Conservation (phyloP, 257 asterid species). For the Oldenlandia corymbosa region DNA sequence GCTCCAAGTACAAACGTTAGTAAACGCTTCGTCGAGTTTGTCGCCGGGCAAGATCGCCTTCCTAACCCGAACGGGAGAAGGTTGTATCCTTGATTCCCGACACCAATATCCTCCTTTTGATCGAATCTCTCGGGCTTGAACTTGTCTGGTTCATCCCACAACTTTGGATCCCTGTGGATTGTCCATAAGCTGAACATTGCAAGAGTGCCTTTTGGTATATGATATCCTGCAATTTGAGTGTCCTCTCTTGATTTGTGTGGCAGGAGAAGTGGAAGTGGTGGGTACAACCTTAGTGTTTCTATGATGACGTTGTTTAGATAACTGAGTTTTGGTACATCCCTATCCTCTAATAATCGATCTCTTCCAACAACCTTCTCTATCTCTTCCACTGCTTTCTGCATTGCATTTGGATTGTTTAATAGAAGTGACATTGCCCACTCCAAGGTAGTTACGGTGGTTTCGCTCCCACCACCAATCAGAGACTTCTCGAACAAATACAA, state of each 20-base stretch:
- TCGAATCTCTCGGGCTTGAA: slow-evolving; percentile 13
- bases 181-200: slow-evolving; percentile 9
- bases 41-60: neutral
- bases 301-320: slow-evolving; percentile 10
- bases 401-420: slow-evolving; percentile 5
- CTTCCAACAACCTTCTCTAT: neutral
- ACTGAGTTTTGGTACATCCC: slow-evolving; percentile 4
- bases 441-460: slow-evolving; percentile 10
- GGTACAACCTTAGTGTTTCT: slow-evolving; percentile 9
- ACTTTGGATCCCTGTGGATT: slow-evolving; percentile 3
- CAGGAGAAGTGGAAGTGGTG: neutral
- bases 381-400: slow-evolving; percentile 1
- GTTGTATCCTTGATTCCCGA: slow-evolving; percentile 9
- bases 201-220: slow-evolving; percentile 5
- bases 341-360: slow-evolving; percentile 4
- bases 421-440: slow-evolving; percentile 15
- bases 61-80: slow-evolving; percentile 2
- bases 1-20: neutral
- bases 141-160: slow-evolving; percentile 2
- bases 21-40: neutral
- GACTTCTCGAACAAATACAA: no score
- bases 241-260: slow-evolving; percentile 9
- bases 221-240: slow-evolving; percentile 1
- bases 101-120: neutral
- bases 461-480: slow-evolving; percentile 6